These are phyloP conservation scores for Annulohypoxylon bovei DNA, from an alignment of 495 filamentous ascomycete genomes.

Conservation along the genomic window DNA sequence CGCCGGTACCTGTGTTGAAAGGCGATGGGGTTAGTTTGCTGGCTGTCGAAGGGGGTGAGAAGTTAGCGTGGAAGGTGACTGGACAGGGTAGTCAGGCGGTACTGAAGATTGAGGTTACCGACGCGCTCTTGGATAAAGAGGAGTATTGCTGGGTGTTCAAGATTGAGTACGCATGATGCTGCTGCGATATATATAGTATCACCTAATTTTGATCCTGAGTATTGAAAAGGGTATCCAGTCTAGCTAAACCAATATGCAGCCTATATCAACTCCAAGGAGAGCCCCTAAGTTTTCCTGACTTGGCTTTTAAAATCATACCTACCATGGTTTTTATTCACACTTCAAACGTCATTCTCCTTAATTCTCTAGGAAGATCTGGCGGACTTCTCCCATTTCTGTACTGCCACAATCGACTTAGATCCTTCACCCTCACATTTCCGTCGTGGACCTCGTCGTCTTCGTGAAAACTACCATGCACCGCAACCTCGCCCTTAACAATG, in stretches of 20 bases:
- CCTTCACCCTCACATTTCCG: constrained; percentile 64
- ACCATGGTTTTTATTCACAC: neutral
- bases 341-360: constrained; percentile 30
- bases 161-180: constrained; percentile 49
- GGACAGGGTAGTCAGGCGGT: constrained; percentile 46
- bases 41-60: constrained; percentile 52
- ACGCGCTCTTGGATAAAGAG: constrained; percentile 51
- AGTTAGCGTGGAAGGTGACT: constrained; percentile 44
- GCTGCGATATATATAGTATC: neutral
- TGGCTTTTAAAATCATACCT: neutral
- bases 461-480: constrained; percentile 46
- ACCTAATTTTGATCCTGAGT: neutral
- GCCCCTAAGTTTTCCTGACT: neutral
- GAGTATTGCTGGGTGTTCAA: constrained; percentile 63
- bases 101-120: constrained; percentile 36
- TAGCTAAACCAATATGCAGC: constrained; percentile 9
- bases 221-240: constrained; percentile 5
- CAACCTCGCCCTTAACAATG: constrained; percentile 44
- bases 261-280: neutral
- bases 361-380: constrained; percentile 44
- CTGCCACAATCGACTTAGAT: constrained; percentile 77
- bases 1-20: constrained; percentile 55
- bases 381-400: constrained; percentile 76
- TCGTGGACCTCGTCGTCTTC: constrained; percentile 33
- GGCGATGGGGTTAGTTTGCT: constrained; percentile 60